A percentile compares a stretch with the other conserved stretches of the same genome.
These are phyloP conservation scores for Beauveria scarabaeidicola DNA, from an alignment of 2,329 filamentous ascomycete genomes.

Conservation along the genomic window DNA sequence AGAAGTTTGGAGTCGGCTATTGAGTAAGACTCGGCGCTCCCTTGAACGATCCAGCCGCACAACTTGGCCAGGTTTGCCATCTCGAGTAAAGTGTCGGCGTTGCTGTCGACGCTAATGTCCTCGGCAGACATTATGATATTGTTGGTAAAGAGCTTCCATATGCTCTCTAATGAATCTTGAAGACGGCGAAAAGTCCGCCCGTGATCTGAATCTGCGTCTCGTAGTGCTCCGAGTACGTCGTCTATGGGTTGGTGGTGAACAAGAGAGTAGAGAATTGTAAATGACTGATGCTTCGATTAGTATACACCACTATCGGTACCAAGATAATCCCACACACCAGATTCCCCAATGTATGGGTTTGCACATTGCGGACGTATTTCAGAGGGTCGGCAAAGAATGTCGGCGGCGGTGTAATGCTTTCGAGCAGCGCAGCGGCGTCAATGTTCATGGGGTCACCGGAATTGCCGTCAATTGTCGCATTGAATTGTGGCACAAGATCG, in stretches of 20 bases:
- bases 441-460: slow-evolving; percentile 24
- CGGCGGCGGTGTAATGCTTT: slow-evolving; percentile 21
- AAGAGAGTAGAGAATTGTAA: slow-evolving; percentile 15
- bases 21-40: slow-evolving; percentile 29
- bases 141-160: slow-evolving; percentile 27
- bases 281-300: background rate
- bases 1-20: slow-evolving; percentile 38
- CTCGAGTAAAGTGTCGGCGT: slow-evolving; percentile 30
- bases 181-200: slow-evolving; percentile 24
- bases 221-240: slow-evolving; percentile 25
- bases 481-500: slow-evolving; percentile 28
- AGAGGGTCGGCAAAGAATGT: slow-evolving; percentile 29
- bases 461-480: slow-evolving; percentile 19
- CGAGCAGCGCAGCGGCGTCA: slow-evolving; percentile 22
- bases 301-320: background rate
- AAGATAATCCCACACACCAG: slow-evolving; percentile 24
- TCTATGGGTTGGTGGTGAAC: slow-evolving; percentile 30
- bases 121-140: slow-evolving; percentile 24
- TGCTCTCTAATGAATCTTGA: slow-evolving; percentile 24
- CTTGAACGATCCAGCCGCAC: slow-evolving; percentile 31
- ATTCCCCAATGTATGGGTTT: slow-evolving; percentile 31
- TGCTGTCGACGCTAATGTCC: slow-evolving; percentile 26
- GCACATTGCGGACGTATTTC: slow-evolving; percentile 30
- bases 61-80: slow-evolving; percentile 42
- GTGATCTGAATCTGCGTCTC: slow-evolving; percentile 26